phyloP scores from a whole-genome alignment of 371 early-diverging fungal species.

The Zychaea mexicana region DNA sequence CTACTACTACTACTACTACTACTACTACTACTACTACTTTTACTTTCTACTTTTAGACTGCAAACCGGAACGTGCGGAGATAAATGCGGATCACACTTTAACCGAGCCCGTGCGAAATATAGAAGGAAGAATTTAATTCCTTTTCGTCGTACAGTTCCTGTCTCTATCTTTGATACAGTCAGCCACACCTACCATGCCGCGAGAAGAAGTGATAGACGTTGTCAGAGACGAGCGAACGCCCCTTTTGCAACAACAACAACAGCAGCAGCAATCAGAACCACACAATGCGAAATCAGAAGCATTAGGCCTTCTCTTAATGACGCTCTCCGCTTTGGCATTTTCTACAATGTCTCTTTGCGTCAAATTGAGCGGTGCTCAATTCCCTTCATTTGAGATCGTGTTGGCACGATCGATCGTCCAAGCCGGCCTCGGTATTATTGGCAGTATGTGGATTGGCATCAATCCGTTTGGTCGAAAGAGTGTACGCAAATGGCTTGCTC shows the following conservation, averaged over 20 bases:
- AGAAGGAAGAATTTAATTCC: too few relatives aligned
- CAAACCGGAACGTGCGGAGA: too few relatives aligned
- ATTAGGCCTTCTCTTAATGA: constrained; percentile 48
- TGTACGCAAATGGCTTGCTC: constrained; percentile 54
- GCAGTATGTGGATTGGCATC: constrained; percentile 47
- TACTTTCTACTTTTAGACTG: too few relatives aligned
- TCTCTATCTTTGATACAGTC: too few relatives aligned
- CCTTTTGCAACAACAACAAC: constrained; percentile 1
- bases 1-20: too few relatives aligned
- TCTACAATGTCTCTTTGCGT: constrained; percentile 70
- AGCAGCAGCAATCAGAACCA: neutral
- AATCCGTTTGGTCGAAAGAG: constrained; percentile 60
- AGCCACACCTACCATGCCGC: too few relatives aligned
- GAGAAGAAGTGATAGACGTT: constrained; percentile 1
- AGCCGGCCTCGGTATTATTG: constrained; percentile 52
- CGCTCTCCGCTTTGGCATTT: constrained; percentile 70
- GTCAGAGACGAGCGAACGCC: constrained; percentile 8
- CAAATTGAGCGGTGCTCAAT: constrained; percentile 52
- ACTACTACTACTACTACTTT: too few relatives aligned
- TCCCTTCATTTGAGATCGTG: constrained; percentile 71
- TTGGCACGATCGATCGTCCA: constrained; percentile 72
- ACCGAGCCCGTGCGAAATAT: too few relatives aligned
- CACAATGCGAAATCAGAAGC: constrained; percentile 18
- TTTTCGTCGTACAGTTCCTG: too few relatives aligned
- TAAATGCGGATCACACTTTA: too few relatives aligned